Base-by-base conservation (phyloP, 2,329 filamentous ascomycete species). In the Cytospora chrysosperma region DNA sequence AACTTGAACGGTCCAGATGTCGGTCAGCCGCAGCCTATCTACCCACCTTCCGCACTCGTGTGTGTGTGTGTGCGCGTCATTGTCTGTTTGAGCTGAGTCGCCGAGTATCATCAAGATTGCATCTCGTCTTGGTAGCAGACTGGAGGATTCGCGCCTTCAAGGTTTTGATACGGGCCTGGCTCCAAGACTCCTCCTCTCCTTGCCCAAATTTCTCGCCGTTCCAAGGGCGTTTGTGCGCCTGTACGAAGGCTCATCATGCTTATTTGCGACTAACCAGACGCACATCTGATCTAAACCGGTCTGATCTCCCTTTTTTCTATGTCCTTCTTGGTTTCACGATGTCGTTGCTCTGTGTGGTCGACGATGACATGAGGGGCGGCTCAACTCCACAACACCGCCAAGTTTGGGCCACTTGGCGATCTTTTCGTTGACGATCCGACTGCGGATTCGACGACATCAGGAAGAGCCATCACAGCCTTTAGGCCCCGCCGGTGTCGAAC, bases 111-210 rank as follows among this genome's bases (percentile, higher is more conserved):
- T 28, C 17, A 37, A 12, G 17, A 24, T 53, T 49, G 50, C 49
- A 47, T 28, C 24, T 27, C 34, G 30, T 43, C 50, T 28, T 53
- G 50, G 49, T 10, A 52, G 43, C n/a, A 59, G n/a, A 4, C 15
- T n/a, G 56, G 49, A 56, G 56, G 49, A 59, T 50, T 43, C 26
- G 43, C 51, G 51, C 19, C 56, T 60, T 43, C 28, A 27, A n/a
- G 27, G 59, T 30, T 40, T 56, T 55, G 56, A 60, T 34, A 60
- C 61, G 52, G 56, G 40, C 51, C 51, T 56, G 61, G 30, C 24
- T 40, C 51, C 37, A 37, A 19, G 32, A 24, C 51, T 37, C 27
- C 26, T 47, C 53, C n/a, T 49, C 34, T 4, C 4, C 15, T 9
- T 30, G 4, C 28, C 28, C 28, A 30, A 30, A 5, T 30, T 9